phyloP scores from a whole-genome alignment of 108 stramenopile genomes.

The Schizochytrium sp. region DNA sequence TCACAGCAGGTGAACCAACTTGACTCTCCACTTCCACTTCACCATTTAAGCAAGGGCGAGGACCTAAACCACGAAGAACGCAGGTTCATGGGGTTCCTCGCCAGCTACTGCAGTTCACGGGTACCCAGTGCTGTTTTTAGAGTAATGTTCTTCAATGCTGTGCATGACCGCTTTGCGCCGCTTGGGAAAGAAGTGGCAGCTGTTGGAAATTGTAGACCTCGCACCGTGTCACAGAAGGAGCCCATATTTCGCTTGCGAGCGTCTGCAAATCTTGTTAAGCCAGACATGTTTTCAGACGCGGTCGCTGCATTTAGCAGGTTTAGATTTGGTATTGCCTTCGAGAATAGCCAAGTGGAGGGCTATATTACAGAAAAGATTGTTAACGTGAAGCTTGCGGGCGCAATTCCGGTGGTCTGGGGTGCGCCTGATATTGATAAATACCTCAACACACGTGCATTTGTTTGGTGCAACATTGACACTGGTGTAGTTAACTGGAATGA shows the following conservation, averaged over 20 bases:
- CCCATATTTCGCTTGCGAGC: background rate
- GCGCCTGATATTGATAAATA: background rate
- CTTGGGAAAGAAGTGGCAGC: background rate
- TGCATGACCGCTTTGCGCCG: background rate
- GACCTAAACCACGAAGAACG: background rate
- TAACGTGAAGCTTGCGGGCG: slow-evolving; percentile 55
- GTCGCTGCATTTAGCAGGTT: background rate
- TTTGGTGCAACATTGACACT: slow-evolving; percentile 24
- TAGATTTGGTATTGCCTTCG: slow-evolving; percentile 50
- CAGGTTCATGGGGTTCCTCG: background rate
- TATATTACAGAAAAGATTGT: slow-evolving; percentile 63
- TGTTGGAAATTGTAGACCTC: background rate
- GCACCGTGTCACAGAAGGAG: background rate
- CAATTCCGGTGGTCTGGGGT: slow-evolving; percentile 61
- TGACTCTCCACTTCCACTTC: background rate
- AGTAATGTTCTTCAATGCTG: background rate
- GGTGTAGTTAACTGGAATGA: background rate
- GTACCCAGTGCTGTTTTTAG: background rate
- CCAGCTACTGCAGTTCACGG: slow-evolving; percentile 12
- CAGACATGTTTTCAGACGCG: background rate
- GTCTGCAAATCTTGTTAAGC: background rate
- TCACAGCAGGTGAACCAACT: background rate
- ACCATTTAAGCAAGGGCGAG: background rate
- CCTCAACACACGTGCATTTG: slow-evolving; percentile 59
- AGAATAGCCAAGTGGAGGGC: slow-evolving; percentile 56